Conservation (phyloP, 108 stramenopile species). For the Seminavis robusta region DNA sequence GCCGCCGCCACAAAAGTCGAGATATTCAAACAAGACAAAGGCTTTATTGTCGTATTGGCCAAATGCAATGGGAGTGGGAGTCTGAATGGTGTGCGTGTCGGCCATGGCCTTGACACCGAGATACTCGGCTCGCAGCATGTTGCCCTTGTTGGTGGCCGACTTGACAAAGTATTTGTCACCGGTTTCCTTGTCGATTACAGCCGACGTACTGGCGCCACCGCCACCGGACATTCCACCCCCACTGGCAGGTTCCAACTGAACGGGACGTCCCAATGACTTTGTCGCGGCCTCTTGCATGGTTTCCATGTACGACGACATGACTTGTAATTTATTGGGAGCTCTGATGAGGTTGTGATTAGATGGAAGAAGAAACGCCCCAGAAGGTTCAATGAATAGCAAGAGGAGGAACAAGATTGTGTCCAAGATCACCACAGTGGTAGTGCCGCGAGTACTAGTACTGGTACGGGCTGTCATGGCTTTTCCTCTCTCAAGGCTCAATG, state of each 20-base stretch:
- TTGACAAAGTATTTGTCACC: constrained; percentile 66
- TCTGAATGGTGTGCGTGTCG: constrained; percentile 59
- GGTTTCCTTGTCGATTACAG: constrained; percentile 29
- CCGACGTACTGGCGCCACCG: constrained; percentile 45
- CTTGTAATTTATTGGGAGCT: too few species aligned
- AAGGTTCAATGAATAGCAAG: too few species aligned
- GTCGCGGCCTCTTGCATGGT: constrained; percentile 48
- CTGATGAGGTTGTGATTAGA: too few species aligned
- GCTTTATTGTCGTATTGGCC: constrained; percentile 34
- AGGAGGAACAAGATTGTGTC: too few species aligned
- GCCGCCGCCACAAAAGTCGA: constrained; percentile 56
- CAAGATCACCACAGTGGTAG: too few species aligned
- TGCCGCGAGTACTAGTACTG: too few species aligned
- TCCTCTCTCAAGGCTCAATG: too few species aligned
- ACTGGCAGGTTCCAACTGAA: constrained; percentile 24
- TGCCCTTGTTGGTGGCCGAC: constrained; percentile 31
- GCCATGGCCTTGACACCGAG: constrained; percentile 69
- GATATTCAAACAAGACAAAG: constrained; percentile 72
- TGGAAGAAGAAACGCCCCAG: too few species aligned
- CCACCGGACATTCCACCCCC: constrained; percentile 53
- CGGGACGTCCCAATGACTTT: constrained; percentile 26
- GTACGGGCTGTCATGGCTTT: too few species aligned
- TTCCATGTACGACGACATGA: constrained; percentile 30
- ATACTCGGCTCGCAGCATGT: constrained; percentile 79
- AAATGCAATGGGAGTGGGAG: constrained; percentile 67